Evolutionary conservation across 495 filamentous ascomycete genomes (phyloP).

Genomic region (Neurospora tetrasperma): DNA sequence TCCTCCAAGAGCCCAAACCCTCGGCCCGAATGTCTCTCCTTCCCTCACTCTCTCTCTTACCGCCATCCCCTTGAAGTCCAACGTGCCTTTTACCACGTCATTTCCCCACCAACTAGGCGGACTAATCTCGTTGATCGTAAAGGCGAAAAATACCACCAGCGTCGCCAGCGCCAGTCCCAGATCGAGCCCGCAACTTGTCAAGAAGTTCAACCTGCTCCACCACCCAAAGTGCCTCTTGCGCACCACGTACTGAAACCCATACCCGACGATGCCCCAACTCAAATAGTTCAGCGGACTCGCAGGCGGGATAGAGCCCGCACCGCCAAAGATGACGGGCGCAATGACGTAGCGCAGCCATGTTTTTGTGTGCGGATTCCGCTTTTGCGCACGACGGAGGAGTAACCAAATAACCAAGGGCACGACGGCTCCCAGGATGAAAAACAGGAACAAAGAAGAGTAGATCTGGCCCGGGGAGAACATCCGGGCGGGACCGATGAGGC

Average conservation of each 20-base stretch:
- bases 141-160: slow-evolving; percentile 52
- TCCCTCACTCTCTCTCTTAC: slow-evolving; percentile 34
- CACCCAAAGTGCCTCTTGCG: slow-evolving; percentile 48
- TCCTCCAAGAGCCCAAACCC: slow-evolving; percentile 21
- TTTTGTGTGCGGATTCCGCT: slow-evolving; percentile 34
- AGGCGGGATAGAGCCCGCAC: slow-evolving; percentile 52
- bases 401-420: slow-evolving; percentile 48
- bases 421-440: slow-evolving; percentile 51
- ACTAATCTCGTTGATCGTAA: slow-evolving; percentile 37
- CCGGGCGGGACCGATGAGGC: slow-evolving; percentile 53
- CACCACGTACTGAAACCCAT: slow-evolving; percentile 53
- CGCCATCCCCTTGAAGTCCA: slow-evolving; percentile 45
- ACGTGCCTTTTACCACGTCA: slow-evolving; percentile 33
- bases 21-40: slow-evolving; percentile 53
- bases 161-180: slow-evolving; percentile 53
- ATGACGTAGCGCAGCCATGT: slow-evolving; percentile 46
- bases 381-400: slow-evolving; percentile 23
- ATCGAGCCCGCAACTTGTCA: slow-evolving; percentile 51
- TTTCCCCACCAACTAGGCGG: slow-evolving; percentile 49
- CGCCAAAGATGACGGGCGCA: slow-evolving; percentile 60
- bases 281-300: slow-evolving; percentile 61
- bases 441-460: slow-evolving; percentile 53
- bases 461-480: slow-evolving; percentile 61
- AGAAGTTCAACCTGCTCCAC: slow-evolving; percentile 59
- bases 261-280: slow-evolving; percentile 57